phyloP scores from a whole-genome alignment of 352 stramenopile species.

The Blastocystis sp. region DNA sequence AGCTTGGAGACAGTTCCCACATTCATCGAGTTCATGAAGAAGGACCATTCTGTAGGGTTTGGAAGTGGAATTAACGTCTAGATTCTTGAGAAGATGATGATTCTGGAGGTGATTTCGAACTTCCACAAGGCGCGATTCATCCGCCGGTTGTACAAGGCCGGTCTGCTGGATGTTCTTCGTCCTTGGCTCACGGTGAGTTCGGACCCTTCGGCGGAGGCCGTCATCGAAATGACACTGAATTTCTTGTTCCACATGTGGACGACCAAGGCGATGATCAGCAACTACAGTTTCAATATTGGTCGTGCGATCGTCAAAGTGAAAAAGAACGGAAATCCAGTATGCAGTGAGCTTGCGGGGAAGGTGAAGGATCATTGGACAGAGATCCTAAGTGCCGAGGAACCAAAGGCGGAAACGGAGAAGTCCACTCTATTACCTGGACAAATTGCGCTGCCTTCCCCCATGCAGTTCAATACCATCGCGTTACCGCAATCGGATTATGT shows the following conservation, averaged over 20 bases:
- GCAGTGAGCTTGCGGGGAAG: slow-evolving; percentile 26
- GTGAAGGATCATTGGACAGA: slow-evolving; percentile 34
- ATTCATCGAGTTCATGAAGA: slow-evolving; percentile 23
- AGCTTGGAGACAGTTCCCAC: background rate
- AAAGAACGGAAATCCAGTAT: background rate
- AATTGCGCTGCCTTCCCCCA: background rate
- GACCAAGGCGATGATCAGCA: slow-evolving; percentile 21
- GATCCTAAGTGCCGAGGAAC: slow-evolving; percentile 25
- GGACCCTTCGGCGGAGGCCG: background rate
- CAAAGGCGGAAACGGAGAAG: background rate
- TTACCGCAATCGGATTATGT: background rate
- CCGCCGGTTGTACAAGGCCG: slow-evolving; percentile 7
- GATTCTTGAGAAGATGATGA: slow-evolving; percentile 22
- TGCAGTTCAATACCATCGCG: too few species aligned
- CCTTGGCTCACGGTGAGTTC: background rate
- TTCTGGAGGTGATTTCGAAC: slow-evolving; percentile 31
- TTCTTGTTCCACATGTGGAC: slow-evolving; percentile 44
- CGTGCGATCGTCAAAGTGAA: slow-evolving; percentile 45
- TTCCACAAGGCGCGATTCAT: slow-evolving; percentile 1
- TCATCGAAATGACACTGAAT: background rate
- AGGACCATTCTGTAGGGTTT: slow-evolving; percentile 17
- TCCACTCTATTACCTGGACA: background rate
- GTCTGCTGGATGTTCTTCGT: slow-evolving; percentile 31
- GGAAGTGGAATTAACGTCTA: background rate
- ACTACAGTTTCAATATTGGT: slow-evolving; percentile 31